These are phyloP conservation scores for Penicillium sp. DNA, from an alignment of 2,329 filamentous ascomycete genomes.

Conservation along the genomic window DNA sequence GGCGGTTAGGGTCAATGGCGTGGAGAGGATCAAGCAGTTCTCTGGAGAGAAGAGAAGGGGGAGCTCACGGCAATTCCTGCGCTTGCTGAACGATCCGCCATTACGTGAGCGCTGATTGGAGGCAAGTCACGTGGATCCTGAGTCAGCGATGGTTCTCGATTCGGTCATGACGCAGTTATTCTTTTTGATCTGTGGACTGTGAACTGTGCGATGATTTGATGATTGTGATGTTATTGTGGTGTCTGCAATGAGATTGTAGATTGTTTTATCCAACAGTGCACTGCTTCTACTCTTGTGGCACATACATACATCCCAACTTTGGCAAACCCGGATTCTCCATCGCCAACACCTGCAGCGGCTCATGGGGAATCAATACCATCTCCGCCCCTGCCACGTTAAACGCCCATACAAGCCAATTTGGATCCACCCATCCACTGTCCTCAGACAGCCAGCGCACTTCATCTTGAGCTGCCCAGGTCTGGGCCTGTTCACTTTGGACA, in stretches of 20 bases:
- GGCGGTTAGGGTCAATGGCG: constrained; percentile 39
- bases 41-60: constrained; percentile 27
- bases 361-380: constrained; percentile 36
- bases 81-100: constrained; percentile 43
- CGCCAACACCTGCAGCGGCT: constrained; percentile 35
- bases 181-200: neutral
- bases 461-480: constrained; percentile 8
- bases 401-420: constrained; percentile 46
- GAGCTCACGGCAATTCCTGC: constrained; percentile 40
- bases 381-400: constrained; percentile 46
- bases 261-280: too few relatives aligned
- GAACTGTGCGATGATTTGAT: neutral
- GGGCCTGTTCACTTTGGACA: constrained; percentile 23
- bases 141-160: constrained; percentile 17
- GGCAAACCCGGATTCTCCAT: constrained; percentile 26
- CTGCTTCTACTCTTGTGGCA: constrained; percentile 30
- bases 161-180: constrained; percentile 13
- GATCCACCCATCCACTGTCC: constrained; percentile 40
- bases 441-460: constrained; percentile 20
- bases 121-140: constrained; percentile 31
- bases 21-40: constrained; percentile 26
- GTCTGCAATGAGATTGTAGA: too few relatives aligned
- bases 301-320: constrained; percentile 40
- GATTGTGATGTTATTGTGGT: neutral
- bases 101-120: constrained; percentile 42